Percentiles rank a stretch among this genome's conserved stretches.
Conservation (phyloP, 345 rosid genomes). For the Murraya paniculata region DNA sequence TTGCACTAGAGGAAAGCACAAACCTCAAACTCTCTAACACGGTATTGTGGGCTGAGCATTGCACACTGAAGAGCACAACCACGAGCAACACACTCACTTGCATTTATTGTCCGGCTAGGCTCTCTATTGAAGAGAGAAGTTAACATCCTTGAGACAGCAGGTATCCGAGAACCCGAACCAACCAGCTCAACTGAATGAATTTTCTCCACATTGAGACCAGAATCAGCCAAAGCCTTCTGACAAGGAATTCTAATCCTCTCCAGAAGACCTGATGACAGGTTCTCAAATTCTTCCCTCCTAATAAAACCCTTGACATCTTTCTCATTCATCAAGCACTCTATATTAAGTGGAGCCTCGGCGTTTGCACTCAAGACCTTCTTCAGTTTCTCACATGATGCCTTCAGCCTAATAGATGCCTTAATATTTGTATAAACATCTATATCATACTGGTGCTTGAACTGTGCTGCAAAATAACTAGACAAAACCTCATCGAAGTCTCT, state of each 20-base stretch:
- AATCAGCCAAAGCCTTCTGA: constrained; percentile 54
- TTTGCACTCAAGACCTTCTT: constrained; percentile 75
- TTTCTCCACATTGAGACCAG: constrained; percentile 46
- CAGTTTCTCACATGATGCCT: constrained; percentile 62
- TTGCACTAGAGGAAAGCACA: constrained; percentile 1
- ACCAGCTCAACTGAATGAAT: constrained; percentile 66
- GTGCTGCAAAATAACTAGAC: constrained; percentile 43
- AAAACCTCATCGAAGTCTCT: constrained; percentile 63
- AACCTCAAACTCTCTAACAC: constrained; percentile 65
- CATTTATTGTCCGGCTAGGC: constrained; percentile 63
- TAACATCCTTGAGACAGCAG: constrained; percentile 49
- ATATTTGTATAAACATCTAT: constrained; percentile 57
- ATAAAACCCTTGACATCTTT: constrained; percentile 65
- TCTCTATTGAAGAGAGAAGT: constrained; percentile 46
- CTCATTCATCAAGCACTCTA: constrained; percentile 71
- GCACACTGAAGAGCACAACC: constrained; percentile 81
- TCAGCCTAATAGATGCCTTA: constrained; percentile 55
- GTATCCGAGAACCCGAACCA: constrained; percentile 69
- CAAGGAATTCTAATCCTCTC: constrained; percentile 51
- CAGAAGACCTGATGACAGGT: constrained; percentile 41
- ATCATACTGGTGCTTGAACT: constrained; percentile 53
- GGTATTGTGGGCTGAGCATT: constrained; percentile 62
- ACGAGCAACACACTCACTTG: constrained; percentile 67
- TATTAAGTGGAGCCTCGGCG: constrained; percentile 59
- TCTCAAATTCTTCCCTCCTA: constrained; percentile 66